A percentile compares a stretch with the other conserved stretches of the same genome.
Conservation (phyloP, 352 stramenopile genomes). For the Peronospora destructor region DNA sequence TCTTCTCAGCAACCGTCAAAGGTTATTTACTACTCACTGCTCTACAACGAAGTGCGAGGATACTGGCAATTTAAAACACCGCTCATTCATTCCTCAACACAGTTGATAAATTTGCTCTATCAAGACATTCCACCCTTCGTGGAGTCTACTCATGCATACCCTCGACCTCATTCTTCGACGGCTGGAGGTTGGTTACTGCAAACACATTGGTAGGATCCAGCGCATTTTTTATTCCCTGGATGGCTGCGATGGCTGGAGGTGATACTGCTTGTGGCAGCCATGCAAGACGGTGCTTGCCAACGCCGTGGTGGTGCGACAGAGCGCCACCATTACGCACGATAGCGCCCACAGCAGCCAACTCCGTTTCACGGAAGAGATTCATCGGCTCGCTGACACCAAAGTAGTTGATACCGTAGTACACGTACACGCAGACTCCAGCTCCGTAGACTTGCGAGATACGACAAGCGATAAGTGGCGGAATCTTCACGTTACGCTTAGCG, state of each 20-base stretch:
- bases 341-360: conserved; percentile 58
- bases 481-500: conserved; percentile 43
- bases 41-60: conserved; percentile 9
- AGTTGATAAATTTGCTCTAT: conserved; percentile 5
- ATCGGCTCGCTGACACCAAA: conserved; percentile 75
- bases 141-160: conserved; percentile 9
- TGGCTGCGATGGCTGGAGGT: conserved; percentile 46
- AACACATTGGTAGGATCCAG: conserved; percentile 91
- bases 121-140: background rate
- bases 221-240: conserved; percentile 81
- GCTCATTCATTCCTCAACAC: conserved; percentile 7
- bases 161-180: conserved; percentile 10
- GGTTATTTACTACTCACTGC: background rate
- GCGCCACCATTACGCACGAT: conserved; percentile 89
- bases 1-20: too few species aligned
- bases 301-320: conserved; percentile 93
- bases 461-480: conserved; percentile 85
- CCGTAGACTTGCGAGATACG: conserved; percentile 94
- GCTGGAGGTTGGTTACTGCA: conserved; percentile 76
- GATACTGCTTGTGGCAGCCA: conserved; percentile 86
- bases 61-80: background rate
- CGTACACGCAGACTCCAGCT: conserved; percentile 91
- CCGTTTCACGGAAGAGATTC: conserved; percentile 76
- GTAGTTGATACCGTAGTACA: conserved; percentile 95
- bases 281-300: conserved; percentile 88